These are phyloP conservation scores for Botrytis tulipae DNA, from an alignment of 2,329 filamentous ascomycete species.

Conservation along the genomic window DNA sequence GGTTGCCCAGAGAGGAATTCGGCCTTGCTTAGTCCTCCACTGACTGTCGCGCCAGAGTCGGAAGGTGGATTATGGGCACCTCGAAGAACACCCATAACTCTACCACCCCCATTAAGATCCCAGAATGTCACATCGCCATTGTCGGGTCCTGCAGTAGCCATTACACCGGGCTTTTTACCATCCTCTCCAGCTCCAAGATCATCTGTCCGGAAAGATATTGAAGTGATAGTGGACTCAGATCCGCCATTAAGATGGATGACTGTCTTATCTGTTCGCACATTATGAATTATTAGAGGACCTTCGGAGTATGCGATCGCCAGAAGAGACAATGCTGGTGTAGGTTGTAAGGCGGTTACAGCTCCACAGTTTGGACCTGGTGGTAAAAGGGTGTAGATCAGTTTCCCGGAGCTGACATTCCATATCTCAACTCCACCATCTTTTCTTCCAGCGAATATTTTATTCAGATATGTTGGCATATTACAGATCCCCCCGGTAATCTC, in stretches of 20 bases:
- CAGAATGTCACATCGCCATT: constrained; percentile 92
- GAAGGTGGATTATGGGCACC: constrained; percentile 80
- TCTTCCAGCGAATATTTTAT: constrained; percentile 90
- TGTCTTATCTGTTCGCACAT: constrained; percentile 74
- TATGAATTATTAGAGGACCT: constrained; percentile 75
- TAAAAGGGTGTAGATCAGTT: constrained; percentile 85
- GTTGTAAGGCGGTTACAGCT: constrained; percentile 81
- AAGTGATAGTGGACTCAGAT: constrained; percentile 66
- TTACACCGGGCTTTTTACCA: constrained; percentile 80
- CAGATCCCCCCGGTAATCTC: constrained; percentile 75
- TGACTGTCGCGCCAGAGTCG: constrained; percentile 50
- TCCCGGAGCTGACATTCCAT: constrained; percentile 93
- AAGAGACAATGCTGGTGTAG: constrained; percentile 78
- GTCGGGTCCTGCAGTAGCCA: constrained; percentile 80
- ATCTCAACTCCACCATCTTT: constrained; percentile 90
- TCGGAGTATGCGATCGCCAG: constrained; percentile 84
- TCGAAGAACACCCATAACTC: constrained; percentile 80
- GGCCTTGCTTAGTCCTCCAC: constrained; percentile 79
- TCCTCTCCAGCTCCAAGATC: constrained; percentile 84
- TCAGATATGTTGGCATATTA: constrained; percentile 91
- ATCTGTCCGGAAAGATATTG: constrained; percentile 88
- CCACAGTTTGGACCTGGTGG: constrained; percentile 72
- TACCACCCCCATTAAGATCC: constrained; percentile 88
- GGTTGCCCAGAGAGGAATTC: constrained; percentile 89
- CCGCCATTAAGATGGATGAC: constrained; percentile 68